These are phyloP conservation scores for Clathrospora elynae DNA, from an alignment of 2,329 filamentous ascomycete species.

Conservation along the genomic window DNA sequence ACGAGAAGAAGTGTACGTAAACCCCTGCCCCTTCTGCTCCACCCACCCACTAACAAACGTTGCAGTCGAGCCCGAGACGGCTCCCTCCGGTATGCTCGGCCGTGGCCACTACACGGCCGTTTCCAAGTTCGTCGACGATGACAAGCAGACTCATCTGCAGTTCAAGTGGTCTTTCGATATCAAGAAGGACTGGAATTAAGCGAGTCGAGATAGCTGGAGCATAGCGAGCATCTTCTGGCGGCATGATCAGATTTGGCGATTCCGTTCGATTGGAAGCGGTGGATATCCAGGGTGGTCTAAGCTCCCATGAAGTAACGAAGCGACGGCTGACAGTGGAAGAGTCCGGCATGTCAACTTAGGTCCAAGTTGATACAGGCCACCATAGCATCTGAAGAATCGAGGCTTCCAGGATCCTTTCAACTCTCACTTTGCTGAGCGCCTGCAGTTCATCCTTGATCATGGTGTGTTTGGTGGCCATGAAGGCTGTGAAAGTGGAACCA, in stretches of 20 bases:
- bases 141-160: constrained; percentile 84
- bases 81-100: constrained; percentile 85
- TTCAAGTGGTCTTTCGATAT: constrained; percentile 99
- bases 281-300: constrained; percentile 22
- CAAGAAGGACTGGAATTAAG: constrained; percentile 84
- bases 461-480: constrained; percentile 7
- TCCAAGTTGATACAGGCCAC: constrained; percentile 11
- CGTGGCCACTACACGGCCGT: constrained; percentile 88
- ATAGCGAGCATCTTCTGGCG: constrained; percentile 8
- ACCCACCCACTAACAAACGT: constrained; percentile 14
- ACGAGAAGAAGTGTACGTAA: constrained; percentile 86
- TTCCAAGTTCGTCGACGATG: constrained; percentile 93
- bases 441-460: constrained; percentile 14
- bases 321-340: constrained; percentile 34
- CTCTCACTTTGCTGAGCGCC: constrained; percentile 1
- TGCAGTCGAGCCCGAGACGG: constrained; percentile 86
- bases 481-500: constrained; percentile 49
- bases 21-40: neutral
- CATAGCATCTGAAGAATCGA: constrained; percentile 11
- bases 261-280: constrained; percentile 16
- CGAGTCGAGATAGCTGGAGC: constrained; percentile 1
- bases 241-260: constrained; percentile 14
- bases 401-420: constrained; percentile 14
- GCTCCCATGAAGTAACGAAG: constrained; percentile 30
- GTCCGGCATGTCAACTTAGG: constrained; percentile 13